Conservation (phyloP, 192 early-diverging fungal species). For the Umbelopsis ramanniana region DNA sequence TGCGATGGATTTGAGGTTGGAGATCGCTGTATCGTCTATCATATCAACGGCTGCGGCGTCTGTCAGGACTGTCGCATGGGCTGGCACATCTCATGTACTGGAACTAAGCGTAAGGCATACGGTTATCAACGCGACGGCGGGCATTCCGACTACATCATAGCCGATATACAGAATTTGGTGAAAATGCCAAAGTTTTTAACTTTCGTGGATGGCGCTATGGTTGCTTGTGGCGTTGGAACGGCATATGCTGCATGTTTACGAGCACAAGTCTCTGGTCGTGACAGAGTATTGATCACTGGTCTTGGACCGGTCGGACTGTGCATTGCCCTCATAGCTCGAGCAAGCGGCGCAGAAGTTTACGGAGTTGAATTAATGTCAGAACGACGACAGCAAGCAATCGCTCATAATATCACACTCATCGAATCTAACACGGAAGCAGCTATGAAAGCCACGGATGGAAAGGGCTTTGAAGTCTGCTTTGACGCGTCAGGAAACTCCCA, state of each 20-base stretch:
- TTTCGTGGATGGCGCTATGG: slow-evolving; percentile 16
- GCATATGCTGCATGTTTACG: slow-evolving; percentile 15
- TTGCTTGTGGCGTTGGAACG: slow-evolving; percentile 20
- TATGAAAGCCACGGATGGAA: background rate
- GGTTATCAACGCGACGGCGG: slow-evolving; percentile 21
- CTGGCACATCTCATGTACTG: slow-evolving; percentile 1
- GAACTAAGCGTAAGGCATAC: background rate
- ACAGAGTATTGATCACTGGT: slow-evolving; percentile 14
- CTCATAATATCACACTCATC: background rate
- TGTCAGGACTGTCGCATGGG: slow-evolving; percentile 21
- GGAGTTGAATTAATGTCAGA: background rate
- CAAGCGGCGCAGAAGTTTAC: slow-evolving; percentile 12
- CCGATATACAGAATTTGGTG: slow-evolving; percentile 7
- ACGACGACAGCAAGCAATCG: background rate
- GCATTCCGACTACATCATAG: slow-evolving; percentile 18
- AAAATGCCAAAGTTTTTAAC: slow-evolving; percentile 8
- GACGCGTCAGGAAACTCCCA: slow-evolving; percentile 16
- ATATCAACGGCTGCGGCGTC: slow-evolving; percentile 7
- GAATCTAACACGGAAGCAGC: background rate
- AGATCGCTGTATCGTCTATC: slow-evolving; percentile 22
- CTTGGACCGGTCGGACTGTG: slow-evolving; percentile 20
- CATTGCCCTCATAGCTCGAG: background rate
- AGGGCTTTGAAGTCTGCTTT: slow-evolving; percentile 23
- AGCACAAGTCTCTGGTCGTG: slow-evolving; percentile 20
- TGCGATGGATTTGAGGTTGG: background rate